Evolutionary conservation across 345 rosid species (phyloP).

Genomic region (Lumnitzera racemosa): DNA sequence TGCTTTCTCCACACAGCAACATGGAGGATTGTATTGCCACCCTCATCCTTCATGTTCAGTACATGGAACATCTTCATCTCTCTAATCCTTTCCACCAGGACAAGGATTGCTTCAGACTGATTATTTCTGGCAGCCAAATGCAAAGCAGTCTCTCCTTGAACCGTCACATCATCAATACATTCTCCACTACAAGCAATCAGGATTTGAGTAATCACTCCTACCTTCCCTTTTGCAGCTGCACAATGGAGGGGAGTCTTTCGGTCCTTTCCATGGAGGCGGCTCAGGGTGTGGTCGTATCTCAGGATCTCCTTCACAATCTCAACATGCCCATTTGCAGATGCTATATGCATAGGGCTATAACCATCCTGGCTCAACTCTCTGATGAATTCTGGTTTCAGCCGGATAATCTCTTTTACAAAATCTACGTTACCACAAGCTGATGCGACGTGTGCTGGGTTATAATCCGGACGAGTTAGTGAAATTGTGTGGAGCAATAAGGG

Average conservation of each 20-base stretch:
- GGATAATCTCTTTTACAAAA: conserved; percentile 22
- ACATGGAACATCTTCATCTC: conserved; percentile 16
- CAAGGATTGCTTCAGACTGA: conserved; percentile 18
- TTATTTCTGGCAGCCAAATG: conserved; percentile 31
- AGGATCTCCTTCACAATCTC: conserved; percentile 27
- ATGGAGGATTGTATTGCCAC: conserved; percentile 34
- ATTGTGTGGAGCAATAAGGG: neutral
- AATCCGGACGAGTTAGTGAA: neutral
- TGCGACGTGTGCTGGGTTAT: neutral
- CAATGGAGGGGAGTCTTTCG: conserved; percentile 32
- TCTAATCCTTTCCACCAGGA: conserved; percentile 29
- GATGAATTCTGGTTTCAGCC: conserved; percentile 21
- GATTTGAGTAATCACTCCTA: conserved; percentile 26
- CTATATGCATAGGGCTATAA: conserved; percentile 34
- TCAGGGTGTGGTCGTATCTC: conserved; percentile 21
- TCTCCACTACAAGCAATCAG: conserved; percentile 23
- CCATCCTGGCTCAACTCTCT: conserved; percentile 32
- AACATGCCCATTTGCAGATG: conserved; percentile 29
- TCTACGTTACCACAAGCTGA: conserved; percentile 16
- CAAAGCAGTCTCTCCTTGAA: conserved; percentile 32
- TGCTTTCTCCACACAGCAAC: conserved; percentile 37
- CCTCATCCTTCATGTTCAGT: conserved; percentile 32
- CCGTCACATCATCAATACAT: conserved; percentile 23
- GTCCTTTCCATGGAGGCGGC: conserved; percentile 25
- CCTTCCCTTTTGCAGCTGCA: conserved; percentile 30